phyloP scores from a whole-genome alignment of 2,329 filamentous ascomycete genomes.

The Aspergillus calidoustus region DNA sequence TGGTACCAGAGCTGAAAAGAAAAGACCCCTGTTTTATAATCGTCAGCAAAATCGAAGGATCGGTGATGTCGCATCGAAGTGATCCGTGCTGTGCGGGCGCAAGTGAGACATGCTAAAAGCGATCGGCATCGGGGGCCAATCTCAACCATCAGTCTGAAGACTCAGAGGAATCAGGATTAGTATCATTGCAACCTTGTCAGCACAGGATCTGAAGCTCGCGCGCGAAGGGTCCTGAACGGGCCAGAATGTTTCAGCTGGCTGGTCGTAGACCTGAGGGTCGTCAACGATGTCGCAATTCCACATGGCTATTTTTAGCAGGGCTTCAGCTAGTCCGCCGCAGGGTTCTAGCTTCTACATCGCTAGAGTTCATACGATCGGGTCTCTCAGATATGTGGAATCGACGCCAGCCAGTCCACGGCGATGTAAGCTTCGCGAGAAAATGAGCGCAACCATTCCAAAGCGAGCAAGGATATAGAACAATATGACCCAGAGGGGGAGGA shows the following conservation, averaged over 20 bases:
- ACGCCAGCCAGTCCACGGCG: background rate
- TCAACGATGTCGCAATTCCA: background rate
- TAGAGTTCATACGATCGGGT: background rate
- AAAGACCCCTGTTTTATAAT: background rate
- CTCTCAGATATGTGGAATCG: conserved; percentile 1
- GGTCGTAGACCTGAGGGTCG: no score
- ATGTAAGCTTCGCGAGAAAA: background rate
- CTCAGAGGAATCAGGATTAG: background rate
- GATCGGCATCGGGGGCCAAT: background rate
- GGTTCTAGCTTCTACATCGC: background rate
- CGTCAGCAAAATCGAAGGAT: background rate
- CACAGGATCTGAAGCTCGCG: background rate
- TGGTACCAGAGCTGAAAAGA: background rate
- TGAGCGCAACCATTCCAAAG: background rate
- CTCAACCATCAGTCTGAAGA: background rate
- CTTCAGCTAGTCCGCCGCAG: background rate
- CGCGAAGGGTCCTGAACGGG: background rate
- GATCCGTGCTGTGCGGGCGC: background rate
- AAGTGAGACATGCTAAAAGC: background rate
- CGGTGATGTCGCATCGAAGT: no score
- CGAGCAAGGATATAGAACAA: background rate
- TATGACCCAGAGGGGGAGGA: background rate
- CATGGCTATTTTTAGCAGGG: background rate
- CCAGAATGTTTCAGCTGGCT: background rate
- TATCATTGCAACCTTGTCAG: background rate